These are phyloP conservation scores for Yamadazyma songkhlaensis DNA, from an alignment of 1,139 yeast species.

Conservation along the genomic window DNA sequence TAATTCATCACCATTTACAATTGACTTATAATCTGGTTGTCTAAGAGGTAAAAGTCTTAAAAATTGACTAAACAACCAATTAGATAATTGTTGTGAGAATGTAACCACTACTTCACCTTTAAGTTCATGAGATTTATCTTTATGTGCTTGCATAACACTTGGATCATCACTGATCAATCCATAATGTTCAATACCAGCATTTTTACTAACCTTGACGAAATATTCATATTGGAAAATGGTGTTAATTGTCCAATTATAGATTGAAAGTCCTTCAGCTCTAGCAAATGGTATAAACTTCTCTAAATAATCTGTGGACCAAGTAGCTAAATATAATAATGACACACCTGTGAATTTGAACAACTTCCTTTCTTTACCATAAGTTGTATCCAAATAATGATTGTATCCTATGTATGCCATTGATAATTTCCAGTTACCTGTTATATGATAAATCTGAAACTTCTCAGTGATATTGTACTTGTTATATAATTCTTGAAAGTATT, in stretches of 20 bases:
- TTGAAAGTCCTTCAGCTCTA: constrained; percentile 42
- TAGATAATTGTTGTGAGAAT: constrained; percentile 10
- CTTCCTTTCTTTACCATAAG: constrained; percentile 20
- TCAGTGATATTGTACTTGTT: constrained; percentile 12
- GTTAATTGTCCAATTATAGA: constrained; percentile 86
- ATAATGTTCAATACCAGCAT: constrained; percentile 27
- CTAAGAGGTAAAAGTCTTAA: background rate
- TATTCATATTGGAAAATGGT: constrained; percentile 46
- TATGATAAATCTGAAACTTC: constrained; percentile 37
- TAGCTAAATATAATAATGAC: constrained; percentile 36
- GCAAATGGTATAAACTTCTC: constrained; percentile 36
- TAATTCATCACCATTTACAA: constrained; percentile 17
- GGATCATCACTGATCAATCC: constrained; percentile 69
- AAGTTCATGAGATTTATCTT: constrained; percentile 6
- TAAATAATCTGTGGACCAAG: constrained; percentile 39
- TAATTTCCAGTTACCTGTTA: constrained; percentile 34
- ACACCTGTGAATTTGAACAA: constrained; percentile 36
- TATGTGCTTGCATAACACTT: constrained; percentile 28
- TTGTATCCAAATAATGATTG: constrained; percentile 32
- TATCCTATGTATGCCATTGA: constrained; percentile 35
- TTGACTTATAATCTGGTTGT: constrained; percentile 1
- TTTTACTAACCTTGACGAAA: constrained; percentile 26
- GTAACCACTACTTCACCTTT: background rate
- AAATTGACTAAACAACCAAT: constrained; percentile 7
- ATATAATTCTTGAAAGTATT: constrained; percentile 28